Base-by-base conservation (phyloP, 805 yeast genomes). In the Metschnikowia sp. region DNA sequence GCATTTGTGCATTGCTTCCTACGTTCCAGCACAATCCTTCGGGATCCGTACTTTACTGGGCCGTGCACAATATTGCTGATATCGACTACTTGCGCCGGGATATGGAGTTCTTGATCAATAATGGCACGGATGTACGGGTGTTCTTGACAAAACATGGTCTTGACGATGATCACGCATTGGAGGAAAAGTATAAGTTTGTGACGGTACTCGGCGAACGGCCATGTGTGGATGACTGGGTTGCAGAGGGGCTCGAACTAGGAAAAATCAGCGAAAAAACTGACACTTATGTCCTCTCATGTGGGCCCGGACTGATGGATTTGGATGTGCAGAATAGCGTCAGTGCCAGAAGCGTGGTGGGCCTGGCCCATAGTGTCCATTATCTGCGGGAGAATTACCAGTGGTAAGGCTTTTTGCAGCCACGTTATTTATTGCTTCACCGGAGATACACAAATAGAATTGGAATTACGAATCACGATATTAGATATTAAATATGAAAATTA, bases 1-100 rank as follows among this genome's bases (percentile, higher is more conserved):
- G 58, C 12, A 38, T 55, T 5, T 48, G 54, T 35, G 52, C 55
- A 7, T 39, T 55, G 32, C 54, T 55, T 22, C 58, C 55, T 3
- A 32, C 47, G 4, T 48, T 55, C 32, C 46, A 39, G 33, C 28
- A 38, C 11, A 40, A 47, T 31, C 49, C 52, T 0, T 13, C 26
- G 8, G 50, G 45, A 11, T 48, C 58, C 9, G 38, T 42, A 9
- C 51, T 55, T n/a, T 44, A 15, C 28, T 53, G 58, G 58, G 51
- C 45, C 3, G 44, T 55, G 30, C 48, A 45, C 22, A 53, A 55
- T 10, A 36, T 43, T 10, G 52, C 49, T 13, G 58, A 55, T 28
- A 15, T 55, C 15, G 54, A 42, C 8, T 36, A 41, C 15, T 45
- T 51, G 18, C 39, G 39, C 10, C 13, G 32, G 15, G 58, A 55